Evolutionary conservation across 2,329 filamentous ascomycete species (phyloP), one percentile per base, ranked within the genome.

Genomic region (Triangularia setosa): DNA sequence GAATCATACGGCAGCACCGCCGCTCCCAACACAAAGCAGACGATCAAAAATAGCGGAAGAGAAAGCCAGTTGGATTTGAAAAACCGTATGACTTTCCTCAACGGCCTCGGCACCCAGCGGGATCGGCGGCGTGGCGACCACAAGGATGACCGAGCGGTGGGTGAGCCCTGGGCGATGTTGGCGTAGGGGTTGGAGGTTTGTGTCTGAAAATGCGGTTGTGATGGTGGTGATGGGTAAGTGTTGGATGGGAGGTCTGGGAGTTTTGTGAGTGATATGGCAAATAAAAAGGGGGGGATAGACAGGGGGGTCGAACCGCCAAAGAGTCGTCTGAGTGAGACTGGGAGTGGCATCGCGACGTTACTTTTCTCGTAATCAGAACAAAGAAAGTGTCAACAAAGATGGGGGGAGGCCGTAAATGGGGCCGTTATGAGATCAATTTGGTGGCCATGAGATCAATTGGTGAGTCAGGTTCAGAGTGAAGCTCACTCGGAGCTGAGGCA

Each of bases 1-100:
- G 69, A 74, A 61, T 75, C 73, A 65, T 73, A 73, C 18, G 74
- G 74, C 24, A 75, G 69, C 11, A 71, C 58, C 18, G 69, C 58
- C 65, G 67, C 70, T 35, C 71, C 59, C 21, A 71, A 33, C 27
- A 69, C 12, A 35, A 66, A 58, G 8, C 66, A 18, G 1, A 14
- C 40, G 3, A 67, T 16, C 5, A 33, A 23, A 55, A 55, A 55
- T 2, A 25, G 40, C 16, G 40, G 40, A 21, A 48, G 21, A 4
- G 40, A 48, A 16, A 67, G 14, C 52, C 40, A 28, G 40, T 48
- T 48, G 7, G n/a, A 21, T 9, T 48, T 48, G n/a, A 48, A 21
- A 3, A 48, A 48, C n/a, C 40, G 40, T 3, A 48, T 48, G 6
- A 21, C 40, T 14, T 7, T 48, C 8, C 40, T 4, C 3, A 48